phyloP scores from a whole-genome alignment of 2,329 filamentous ascomycete genomes.

The Neopestalotiopsis sp. region DNA sequence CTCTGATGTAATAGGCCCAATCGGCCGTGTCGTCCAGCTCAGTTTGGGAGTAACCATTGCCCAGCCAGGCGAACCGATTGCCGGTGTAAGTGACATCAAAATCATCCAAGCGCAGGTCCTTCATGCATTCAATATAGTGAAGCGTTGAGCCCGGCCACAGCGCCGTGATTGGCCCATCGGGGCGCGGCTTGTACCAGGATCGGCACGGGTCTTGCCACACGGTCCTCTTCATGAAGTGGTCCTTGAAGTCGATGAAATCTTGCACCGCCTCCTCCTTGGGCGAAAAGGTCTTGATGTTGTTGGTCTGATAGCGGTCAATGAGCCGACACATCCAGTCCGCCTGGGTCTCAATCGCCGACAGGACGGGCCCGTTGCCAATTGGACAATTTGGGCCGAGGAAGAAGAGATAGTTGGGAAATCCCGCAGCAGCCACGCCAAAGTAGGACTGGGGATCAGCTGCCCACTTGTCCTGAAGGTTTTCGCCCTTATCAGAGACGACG shows the following conservation, averaged over 20 bases:
- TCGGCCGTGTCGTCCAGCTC: constrained; percentile 41
- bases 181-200: constrained; percentile 55
- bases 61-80: constrained; percentile 16
- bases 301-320: constrained; percentile 23
- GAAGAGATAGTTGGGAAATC: constrained; percentile 14
- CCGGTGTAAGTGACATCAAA: constrained; percentile 23
- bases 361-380: not conserved
- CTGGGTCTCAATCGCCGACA: constrained; percentile 8
- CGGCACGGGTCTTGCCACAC: constrained; percentile 52
- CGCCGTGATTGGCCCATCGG: constrained; percentile 43
- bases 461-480: constrained; percentile 55
- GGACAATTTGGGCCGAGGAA: constrained; percentile 6
- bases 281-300: constrained; percentile 22
- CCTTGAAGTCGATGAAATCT: constrained; percentile 51
- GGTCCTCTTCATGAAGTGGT: constrained; percentile 48
- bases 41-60: constrained; percentile 20
- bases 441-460: constrained; percentile 57
- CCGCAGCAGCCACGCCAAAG: constrained; percentile 55
- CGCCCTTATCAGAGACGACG: constrained; percentile 50
- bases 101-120: constrained; percentile 27
- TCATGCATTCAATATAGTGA: constrained; percentile 24
- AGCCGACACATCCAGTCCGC: constrained; percentile 22
- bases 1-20: constrained; percentile 37
- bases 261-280: constrained; percentile 25
- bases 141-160: constrained; percentile 21